Percentiles rank a stretch among this genome's conserved stretches.
phyloP scores from a whole-genome alignment of 768 basidiomycete species.

The Phylloporus rhodoxanthus region DNA sequence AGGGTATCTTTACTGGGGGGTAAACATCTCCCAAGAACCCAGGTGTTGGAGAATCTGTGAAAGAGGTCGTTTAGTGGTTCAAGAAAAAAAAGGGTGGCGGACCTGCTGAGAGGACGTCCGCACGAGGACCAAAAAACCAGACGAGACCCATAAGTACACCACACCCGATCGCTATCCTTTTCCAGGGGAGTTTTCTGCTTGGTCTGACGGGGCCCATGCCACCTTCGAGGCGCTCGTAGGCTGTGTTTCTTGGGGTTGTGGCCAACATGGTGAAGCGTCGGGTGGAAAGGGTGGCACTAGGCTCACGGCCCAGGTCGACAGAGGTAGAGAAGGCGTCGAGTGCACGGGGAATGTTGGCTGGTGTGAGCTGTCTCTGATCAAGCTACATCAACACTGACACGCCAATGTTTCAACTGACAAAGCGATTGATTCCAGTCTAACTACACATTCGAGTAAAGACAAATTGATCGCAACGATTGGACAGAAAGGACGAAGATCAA shows the following conservation, averaged over 20 bases:
- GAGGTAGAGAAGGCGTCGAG: constrained; percentile 27
- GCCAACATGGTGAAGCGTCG: constrained; percentile 17
- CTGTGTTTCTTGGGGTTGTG: constrained; percentile 35
- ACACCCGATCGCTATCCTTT: constrained; percentile 59
- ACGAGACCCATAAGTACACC: constrained; percentile 52
- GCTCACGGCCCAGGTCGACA: constrained; percentile 21
- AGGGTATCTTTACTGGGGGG: constrained; percentile 17
- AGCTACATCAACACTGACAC: background rate
- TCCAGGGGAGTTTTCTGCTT: constrained; percentile 46
- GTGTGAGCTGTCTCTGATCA: background rate
- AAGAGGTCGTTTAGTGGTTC: background rate
- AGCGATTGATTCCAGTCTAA: no score
- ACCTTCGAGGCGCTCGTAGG: constrained; percentile 58
- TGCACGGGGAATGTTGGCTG: constrained; percentile 20
- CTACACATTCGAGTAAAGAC: background rate
- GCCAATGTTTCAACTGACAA: no score
- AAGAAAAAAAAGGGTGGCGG: constrained; percentile 1
- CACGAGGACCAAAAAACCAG: constrained; percentile 58
- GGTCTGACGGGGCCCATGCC: constrained; percentile 48
- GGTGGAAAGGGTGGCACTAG: constrained; percentile 6
- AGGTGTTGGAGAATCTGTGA: background rate
- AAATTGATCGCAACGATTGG: background rate
- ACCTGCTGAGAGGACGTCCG: constrained; percentile 17
- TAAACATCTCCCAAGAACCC: constrained; percentile 13
- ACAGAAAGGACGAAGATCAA: constrained; percentile 1